Evolutionary conservation across 2,329 filamentous ascomycete species (phyloP).

Genomic region (Diplodia sapinea): DNA sequence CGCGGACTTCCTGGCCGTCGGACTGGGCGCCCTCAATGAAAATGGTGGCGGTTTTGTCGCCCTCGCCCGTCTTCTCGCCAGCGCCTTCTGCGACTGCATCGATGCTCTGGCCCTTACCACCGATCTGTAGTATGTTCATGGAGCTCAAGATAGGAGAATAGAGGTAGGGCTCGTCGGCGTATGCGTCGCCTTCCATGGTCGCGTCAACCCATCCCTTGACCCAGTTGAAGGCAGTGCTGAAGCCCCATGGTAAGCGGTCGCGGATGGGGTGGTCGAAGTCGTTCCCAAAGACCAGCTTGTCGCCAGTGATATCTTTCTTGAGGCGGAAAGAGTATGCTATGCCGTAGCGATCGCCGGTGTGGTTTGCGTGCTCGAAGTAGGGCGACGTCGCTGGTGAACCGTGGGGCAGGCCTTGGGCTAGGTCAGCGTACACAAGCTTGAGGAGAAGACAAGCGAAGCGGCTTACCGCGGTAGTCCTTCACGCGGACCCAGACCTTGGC

Average conservation of each 20-base stretch:
- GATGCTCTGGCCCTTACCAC: slow-evolving; percentile 45
- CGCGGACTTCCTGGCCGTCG: slow-evolving; percentile 50
- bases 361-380: slow-evolving; percentile 77
- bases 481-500: slow-evolving; percentile 77
- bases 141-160: slow-evolving; percentile 82
- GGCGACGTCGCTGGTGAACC: slow-evolving; percentile 71
- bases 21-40: slow-evolving; percentile 60
- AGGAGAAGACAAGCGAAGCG: not conserved
- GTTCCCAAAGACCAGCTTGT: slow-evolving; percentile 88
- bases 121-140: slow-evolving; percentile 78
- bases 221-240: slow-evolving; percentile 81
- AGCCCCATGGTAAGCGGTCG: slow-evolving; percentile 83
- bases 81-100: slow-evolving; percentile 55
- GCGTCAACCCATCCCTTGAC: slow-evolving; percentile 93
- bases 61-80: slow-evolving; percentile 68
- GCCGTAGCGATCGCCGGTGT: slow-evolving; percentile 80
- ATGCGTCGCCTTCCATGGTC: slow-evolving; percentile 85
- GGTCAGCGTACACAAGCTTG: not conserved
- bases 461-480: slow-evolving; percentile 60
- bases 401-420: slow-evolving; percentile 68
- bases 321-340: slow-evolving; percentile 80
- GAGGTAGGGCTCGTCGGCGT: slow-evolving; percentile 83
- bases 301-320: slow-evolving; percentile 68
- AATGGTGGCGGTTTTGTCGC: slow-evolving; percentile 65
- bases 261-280: slow-evolving; percentile 93